Evolutionary conservation across 2,329 filamentous ascomycete genomes (phyloP), one percentile per base, ranked within the genome.

Genomic region (Aspergillus candidus): DNA sequence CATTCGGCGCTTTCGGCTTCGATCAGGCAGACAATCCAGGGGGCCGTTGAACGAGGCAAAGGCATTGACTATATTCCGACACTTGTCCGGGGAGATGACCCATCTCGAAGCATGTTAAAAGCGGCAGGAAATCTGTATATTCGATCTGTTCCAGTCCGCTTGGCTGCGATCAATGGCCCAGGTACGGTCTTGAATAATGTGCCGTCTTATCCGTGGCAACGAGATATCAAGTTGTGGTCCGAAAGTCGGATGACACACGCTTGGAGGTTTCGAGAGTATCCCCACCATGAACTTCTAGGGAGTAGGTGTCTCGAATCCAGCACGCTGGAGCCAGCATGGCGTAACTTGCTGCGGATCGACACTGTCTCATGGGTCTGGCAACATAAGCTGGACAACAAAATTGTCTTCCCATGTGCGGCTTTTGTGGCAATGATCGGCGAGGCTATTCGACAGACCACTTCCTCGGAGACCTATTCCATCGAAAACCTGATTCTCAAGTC

Each of bases 1-100:
- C 49, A 51, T 36, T 45, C 43, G 0, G 49, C 46, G 5, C 33
- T 51, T 1, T 11, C 38, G 17, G 43, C 46, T 7, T 44, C 49
- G 0, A 12, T 51, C 4, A 37, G 38, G 7, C 40, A 50, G n/a
- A 48, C 40, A 1, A 32, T 32, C 18, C 35, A 41, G 18, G 35
- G 15, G n/a, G 22, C 35, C 15, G 15, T n/a, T n/a, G 15, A 15
- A 15, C 15, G 15, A 17, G 11, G 11, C 13, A n/a, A 18, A 11
- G 8, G 14, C 14, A 32, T 36, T 13, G 12, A 18, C 4, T 18
- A 18, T 5, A 18, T 18, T 18, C 18, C 18, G 3, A 18, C 18
- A 18, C 18, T 18, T 5, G 18, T 18, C 18, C 18, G 18, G 18
- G 18, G 18, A 18, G 18, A 18, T 6, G 18, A 18, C 18, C 18